Conservation (phyloP, 2,329 filamentous ascomycete species). For the Dothistroma pini region DNA sequence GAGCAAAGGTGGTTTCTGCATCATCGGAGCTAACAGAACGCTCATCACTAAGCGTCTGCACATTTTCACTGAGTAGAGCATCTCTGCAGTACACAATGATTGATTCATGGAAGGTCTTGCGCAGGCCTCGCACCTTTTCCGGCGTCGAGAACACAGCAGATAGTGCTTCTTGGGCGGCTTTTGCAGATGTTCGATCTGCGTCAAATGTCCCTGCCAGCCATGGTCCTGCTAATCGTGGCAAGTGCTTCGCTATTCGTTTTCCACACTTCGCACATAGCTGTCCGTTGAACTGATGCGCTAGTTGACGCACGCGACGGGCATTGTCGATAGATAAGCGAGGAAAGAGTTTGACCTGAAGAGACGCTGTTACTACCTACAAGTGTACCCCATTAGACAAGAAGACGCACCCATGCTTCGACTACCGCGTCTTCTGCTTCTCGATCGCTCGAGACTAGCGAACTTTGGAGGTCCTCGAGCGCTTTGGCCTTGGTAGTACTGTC, state of each 20-base stretch:
- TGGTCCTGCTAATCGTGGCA: conserved; percentile 75
- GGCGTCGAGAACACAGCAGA: conserved; percentile 70
- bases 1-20: conserved; percentile 76
- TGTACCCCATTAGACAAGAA: conserved; percentile 4
- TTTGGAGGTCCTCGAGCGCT: conserved; percentile 78
- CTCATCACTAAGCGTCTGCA: conserved; percentile 82
- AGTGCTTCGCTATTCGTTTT: conserved; percentile 76
- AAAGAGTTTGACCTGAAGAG: conserved; percentile 70
- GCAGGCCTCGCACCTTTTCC: conserved; percentile 73
- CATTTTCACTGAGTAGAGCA: conserved; percentile 72
- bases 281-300: conserved; percentile 73
- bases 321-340: conserved; percentile 88
- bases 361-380: conserved; percentile 32
- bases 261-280: conserved; percentile 57
- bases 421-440: conserved; percentile 70
- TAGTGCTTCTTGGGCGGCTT: conserved; percentile 74
- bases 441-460: conserved; percentile 58
- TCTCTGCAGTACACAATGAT: conserved; percentile 80
- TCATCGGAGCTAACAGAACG: conserved; percentile 80
- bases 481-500: conserved; percentile 89
- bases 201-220: conserved; percentile 92
- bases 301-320: conserved; percentile 79
- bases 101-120: conserved; percentile 73
- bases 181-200: conserved; percentile 70
- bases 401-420: conserved; percentile 81